Conservation (phyloP, 371 early-diverging fungal genomes). For the Batrachochytrium dendrobatidis region DNA sequence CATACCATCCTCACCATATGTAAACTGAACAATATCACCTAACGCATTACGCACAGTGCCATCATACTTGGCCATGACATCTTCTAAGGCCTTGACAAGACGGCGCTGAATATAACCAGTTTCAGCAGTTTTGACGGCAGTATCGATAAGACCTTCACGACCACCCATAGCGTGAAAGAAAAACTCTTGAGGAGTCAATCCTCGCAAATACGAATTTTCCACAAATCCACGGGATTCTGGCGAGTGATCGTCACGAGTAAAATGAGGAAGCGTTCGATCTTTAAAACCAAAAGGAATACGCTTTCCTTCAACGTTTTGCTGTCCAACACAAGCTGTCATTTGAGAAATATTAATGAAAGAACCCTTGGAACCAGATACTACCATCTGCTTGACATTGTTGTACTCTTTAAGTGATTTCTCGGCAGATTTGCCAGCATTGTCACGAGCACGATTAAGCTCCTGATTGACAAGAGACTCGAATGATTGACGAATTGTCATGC, state of each 20-base stretch:
- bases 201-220: constrained; percentile 95
- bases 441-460: constrained; percentile 93
- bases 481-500: constrained; percentile 96
- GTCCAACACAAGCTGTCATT: constrained; percentile 99
- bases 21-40: constrained; percentile 91
- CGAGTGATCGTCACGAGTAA: constrained; percentile 96
- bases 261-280: constrained; percentile 96
- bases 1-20: constrained; percentile 99
- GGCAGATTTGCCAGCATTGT: constrained; percentile 90
- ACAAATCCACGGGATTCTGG: constrained; percentile 98
- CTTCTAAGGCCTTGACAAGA: constrained; percentile 98
- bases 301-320: constrained; percentile 99
- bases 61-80: constrained; percentile 97
- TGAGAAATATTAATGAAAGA: constrained; percentile 98
- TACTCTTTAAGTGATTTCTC: constrained; percentile 80
- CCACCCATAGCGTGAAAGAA: constrained; percentile 99
- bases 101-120: constrained; percentile 99
- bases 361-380: constrained; percentile 98
- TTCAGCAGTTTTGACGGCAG: constrained; percentile 99
- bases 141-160: constrained; percentile 98
- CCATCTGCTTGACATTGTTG: constrained; percentile 99
- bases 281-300: constrained; percentile 98
- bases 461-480: constrained; percentile 92
- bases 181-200: constrained; percentile 98
- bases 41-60: constrained; percentile 95